These are phyloP conservation scores for Dothiorella sarmentorum DNA, from an alignment of 2,329 filamentous ascomycete genomes.

Conservation along the genomic window DNA sequence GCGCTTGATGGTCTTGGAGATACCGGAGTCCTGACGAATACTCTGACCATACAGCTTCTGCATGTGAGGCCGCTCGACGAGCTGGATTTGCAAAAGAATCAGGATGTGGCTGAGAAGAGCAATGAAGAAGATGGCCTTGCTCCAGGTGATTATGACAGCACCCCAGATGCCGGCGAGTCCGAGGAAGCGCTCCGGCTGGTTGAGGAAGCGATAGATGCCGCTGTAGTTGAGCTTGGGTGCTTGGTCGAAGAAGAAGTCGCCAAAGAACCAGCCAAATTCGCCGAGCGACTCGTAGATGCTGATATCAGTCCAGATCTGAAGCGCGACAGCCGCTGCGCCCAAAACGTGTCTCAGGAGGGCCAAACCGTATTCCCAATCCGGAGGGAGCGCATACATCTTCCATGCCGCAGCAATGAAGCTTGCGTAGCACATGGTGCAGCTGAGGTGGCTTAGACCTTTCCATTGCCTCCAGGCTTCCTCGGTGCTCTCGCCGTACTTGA, in stretches of 20 bases:
- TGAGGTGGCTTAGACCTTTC: slow-evolving; percentile 94
- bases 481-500: slow-evolving; percentile 89
- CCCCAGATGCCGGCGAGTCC: slow-evolving; percentile 96
- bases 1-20: slow-evolving; percentile 86
- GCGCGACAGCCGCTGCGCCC: slow-evolving; percentile 71
- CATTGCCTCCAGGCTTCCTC: slow-evolving; percentile 96
- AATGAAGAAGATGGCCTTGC: slow-evolving; percentile 77
- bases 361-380: slow-evolving; percentile 83
- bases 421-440: slow-evolving; percentile 83
- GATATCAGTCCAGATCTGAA: slow-evolving; percentile 88
- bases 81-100: slow-evolving; percentile 82
- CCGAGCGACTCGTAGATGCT: slow-evolving; percentile 95
- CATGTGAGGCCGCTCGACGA: slow-evolving; percentile 96
- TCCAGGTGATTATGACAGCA: slow-evolving; percentile 88
- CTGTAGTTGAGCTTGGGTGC: slow-evolving; percentile 87
- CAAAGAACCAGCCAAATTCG: slow-evolving; percentile 98
- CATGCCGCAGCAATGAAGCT: slow-evolving; percentile 88
- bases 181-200: slow-evolving; percentile 93
- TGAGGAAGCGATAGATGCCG: slow-evolving; percentile 96
- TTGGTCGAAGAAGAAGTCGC: slow-evolving; percentile 96
- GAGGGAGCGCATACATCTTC: slow-evolving; percentile 91
- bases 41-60: slow-evolving; percentile 90
- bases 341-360: slow-evolving; percentile 83
- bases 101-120: slow-evolving; percentile 82
- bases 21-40: slow-evolving; percentile 79